phyloP scores from a whole-genome alignment of 805 yeast genomes.

The Cyberlindnera sargentensis region DNA sequence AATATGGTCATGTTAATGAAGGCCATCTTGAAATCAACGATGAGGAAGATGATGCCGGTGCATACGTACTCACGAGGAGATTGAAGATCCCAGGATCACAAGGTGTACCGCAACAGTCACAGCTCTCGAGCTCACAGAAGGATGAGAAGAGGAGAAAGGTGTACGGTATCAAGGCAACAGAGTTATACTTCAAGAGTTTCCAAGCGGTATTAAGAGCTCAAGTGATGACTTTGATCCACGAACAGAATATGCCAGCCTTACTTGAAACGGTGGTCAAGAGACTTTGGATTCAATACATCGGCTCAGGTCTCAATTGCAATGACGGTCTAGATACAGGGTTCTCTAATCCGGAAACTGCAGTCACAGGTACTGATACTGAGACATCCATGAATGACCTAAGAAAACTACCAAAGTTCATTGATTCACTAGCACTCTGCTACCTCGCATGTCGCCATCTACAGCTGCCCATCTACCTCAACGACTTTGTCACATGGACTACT shows the following conservation, averaged over 20 bases:
- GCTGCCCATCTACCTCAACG: constrained; percentile 2
- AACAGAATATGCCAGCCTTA: constrained; percentile 24
- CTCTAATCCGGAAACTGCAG: constrained; percentile 3
- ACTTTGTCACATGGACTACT: constrained; percentile 29
- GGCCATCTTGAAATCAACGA: constrained; percentile 75
- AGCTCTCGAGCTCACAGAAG: constrained; percentile 5
- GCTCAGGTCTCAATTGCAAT: not conserved
- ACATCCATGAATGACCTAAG: constrained; percentile 1
- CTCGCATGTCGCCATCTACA: constrained; percentile 2
- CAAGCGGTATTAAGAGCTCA: constrained; percentile 49
- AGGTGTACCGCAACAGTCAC: constrained; percentile 31
- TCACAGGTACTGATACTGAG: constrained; percentile 5
- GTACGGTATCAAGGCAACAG: constrained; percentile 43
- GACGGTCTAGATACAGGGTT: constrained; percentile 5
- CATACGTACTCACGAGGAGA: constrained; percentile 44
- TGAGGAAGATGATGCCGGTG: constrained; percentile 62
- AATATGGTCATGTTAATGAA: constrained; percentile 83
- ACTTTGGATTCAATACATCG: constrained; percentile 29
- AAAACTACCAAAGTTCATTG: not conserved
- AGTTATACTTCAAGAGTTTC: constrained; percentile 36
- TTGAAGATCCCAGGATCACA: constrained; percentile 38
- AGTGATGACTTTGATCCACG: constrained; percentile 31
- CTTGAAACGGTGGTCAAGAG: constrained; percentile 30
- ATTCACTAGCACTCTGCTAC: not conserved
- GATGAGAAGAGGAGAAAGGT: constrained; percentile 18